Evolutionary conservation across 208 protist genomes (phyloP).

Genomic region (Trypanosoma boissoni): DNA sequence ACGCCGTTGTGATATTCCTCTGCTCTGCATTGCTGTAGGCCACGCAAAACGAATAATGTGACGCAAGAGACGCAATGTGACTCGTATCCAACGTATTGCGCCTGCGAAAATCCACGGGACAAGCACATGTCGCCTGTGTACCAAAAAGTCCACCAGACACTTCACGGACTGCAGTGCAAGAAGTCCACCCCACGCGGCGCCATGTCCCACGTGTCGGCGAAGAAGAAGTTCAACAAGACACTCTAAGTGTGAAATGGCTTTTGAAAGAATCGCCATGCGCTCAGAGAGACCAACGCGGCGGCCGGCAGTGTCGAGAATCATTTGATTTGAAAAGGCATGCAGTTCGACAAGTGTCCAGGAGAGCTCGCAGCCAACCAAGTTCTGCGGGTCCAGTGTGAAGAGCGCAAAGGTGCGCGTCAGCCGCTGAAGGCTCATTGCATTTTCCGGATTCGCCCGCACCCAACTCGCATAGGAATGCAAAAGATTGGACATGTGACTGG

Average conservation of each 20-base stretch:
- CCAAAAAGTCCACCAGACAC: constrained; percentile 49
- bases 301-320: constrained; percentile 37
- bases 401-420: constrained; percentile 59
- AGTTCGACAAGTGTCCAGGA: constrained; percentile 57
- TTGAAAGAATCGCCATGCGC: constrained; percentile 20
- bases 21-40: no score
- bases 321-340: constrained; percentile 52
- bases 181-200: constrained; percentile 50
- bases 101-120: constrained; percentile 67
- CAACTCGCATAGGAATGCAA: constrained; percentile 61
- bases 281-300: constrained; percentile 37
- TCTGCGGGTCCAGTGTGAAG: constrained; percentile 51
- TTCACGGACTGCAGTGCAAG: constrained; percentile 63
- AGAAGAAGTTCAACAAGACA: constrained; percentile 56
- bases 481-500: background rate
- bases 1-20: no score
- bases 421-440: constrained; percentile 56
- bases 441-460: constrained; percentile 73
- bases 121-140: constrained; percentile 68
- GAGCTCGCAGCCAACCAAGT: constrained; percentile 66
- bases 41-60: no score
- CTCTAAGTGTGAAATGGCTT: constrained; percentile 49
- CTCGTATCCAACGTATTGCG: background rate
- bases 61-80: no score
- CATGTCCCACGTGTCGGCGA: constrained; percentile 54